Evolutionary conservation across 2,329 filamentous ascomycete species (phyloP).

Genomic region (Trichoderma sp.): DNA sequence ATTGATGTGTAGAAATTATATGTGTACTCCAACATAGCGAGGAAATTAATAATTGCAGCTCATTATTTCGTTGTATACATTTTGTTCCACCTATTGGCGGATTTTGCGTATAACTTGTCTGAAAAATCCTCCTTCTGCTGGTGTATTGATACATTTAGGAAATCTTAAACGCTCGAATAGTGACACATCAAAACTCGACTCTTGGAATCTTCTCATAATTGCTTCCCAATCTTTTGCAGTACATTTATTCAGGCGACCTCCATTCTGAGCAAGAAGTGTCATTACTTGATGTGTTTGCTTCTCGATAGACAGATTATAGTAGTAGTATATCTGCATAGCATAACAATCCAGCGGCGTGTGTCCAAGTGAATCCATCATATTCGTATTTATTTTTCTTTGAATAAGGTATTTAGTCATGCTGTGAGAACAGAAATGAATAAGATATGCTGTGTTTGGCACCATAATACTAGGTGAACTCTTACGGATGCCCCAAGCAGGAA

Average conservation of each 20-base stretch:
- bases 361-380: background rate
- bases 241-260: background rate
- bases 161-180: background rate
- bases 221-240: background rate
- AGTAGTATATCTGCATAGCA: background rate
- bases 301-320: no score
- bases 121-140: background rate
- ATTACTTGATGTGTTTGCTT: background rate
- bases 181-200: background rate
- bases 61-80: no score
- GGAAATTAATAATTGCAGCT: no score
- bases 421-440: background rate
- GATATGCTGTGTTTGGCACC: no score
- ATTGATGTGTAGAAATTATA: no score
- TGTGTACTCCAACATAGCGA: no score
- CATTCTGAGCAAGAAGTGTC: background rate
- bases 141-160: background rate
- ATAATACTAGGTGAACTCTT: no score
- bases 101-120: background rate
- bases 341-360: background rate
- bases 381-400: background rate
- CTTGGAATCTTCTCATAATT: background rate
- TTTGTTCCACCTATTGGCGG: no score
- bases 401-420: background rate
- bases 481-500: no score